Conservation (phyloP, 352 stramenopile genomes). For the Achlya hypogyna region DNA sequence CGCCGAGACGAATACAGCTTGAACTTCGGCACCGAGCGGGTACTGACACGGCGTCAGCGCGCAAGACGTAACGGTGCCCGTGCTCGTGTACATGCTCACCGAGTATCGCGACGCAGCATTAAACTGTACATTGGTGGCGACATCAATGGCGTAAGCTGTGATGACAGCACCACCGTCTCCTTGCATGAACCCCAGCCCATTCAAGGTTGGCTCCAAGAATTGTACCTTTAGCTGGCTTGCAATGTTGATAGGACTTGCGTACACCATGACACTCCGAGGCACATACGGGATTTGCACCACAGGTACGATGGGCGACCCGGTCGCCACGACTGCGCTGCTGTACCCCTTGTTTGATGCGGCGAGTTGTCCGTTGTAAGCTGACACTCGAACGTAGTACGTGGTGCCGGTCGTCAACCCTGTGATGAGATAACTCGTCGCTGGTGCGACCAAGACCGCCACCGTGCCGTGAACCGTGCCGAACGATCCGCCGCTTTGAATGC, state of each 20-base stretch:
- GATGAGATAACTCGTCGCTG: slow-evolving; percentile 64
- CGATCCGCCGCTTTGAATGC: slow-evolving; percentile 20
- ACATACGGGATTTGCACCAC: slow-evolving; percentile 49
- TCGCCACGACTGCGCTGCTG: slow-evolving; percentile 42
- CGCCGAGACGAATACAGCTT: slow-evolving; percentile 75
- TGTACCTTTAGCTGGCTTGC: slow-evolving; percentile 68
- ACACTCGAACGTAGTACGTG: slow-evolving; percentile 85
- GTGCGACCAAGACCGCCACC: slow-evolving; percentile 36
- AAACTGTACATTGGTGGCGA: slow-evolving; percentile 43
- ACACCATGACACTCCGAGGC: slow-evolving; percentile 58
- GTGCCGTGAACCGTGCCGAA: slow-evolving; percentile 43
- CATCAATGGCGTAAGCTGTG: slow-evolving; percentile 54
- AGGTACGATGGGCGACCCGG: slow-evolving; percentile 34
- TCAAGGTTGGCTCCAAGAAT: slow-evolving; percentile 56
- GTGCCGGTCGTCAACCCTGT: slow-evolving; percentile 58
- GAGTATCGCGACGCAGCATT: slow-evolving; percentile 36
- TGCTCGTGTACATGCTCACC: slow-evolving; percentile 35
- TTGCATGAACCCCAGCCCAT: slow-evolving; percentile 52
- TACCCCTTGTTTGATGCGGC: slow-evolving; percentile 38
- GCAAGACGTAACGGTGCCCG: slow-evolving; percentile 28
- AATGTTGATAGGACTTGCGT: slow-evolving; percentile 63
- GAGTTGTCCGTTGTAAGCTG: slow-evolving; percentile 75
- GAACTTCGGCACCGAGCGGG: slow-evolving; percentile 86
- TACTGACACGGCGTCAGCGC: slow-evolving; percentile 55
- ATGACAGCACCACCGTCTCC: slow-evolving; percentile 46